A percentile compares a stretch with the other conserved stretches of the same genome.
Evolutionary conservation across 2,329 filamentous ascomycete species (phyloP).

Genomic region (Neofusicoccum sp.): DNA sequence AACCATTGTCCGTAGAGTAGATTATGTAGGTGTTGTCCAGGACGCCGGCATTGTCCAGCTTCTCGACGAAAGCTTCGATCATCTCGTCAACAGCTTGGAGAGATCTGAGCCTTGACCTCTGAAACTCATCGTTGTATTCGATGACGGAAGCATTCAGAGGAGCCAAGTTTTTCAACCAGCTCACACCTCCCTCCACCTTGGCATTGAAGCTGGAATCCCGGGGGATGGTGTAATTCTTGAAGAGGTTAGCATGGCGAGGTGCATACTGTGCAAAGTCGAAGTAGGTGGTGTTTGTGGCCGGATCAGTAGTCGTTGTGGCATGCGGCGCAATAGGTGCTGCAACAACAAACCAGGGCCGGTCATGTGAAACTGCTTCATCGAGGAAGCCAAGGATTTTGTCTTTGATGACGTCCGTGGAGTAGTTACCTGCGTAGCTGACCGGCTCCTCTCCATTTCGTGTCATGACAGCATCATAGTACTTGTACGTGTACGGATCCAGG

Average conservation of each 20-base stretch:
- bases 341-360: constrained; percentile 65
- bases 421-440: constrained; percentile 54
- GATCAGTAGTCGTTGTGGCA: constrained; percentile 49
- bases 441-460: constrained; percentile 59
- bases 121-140: constrained; percentile 54
- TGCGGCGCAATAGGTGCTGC: constrained; percentile 68
- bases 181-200: constrained; percentile 48
- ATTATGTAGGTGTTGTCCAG: constrained; percentile 50
- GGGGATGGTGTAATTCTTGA: constrained; percentile 59
- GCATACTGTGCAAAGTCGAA: constrained; percentile 12
- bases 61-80: constrained; percentile 46
- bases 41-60: constrained; percentile 41
- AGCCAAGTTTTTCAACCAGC: constrained; percentile 46
- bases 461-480: constrained; percentile 65
- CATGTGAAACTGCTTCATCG: constrained; percentile 55
- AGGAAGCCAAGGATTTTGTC: constrained; percentile 60
- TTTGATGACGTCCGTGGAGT: constrained; percentile 60
- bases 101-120: constrained; percentile 49
- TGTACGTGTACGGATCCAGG: constrained; percentile 66
- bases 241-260: constrained; percentile 60
- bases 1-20: constrained; percentile 42
- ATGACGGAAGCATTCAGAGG: constrained; percentile 47
- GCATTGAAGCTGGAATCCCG: constrained; percentile 67
- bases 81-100: constrained; percentile 57
- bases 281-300: constrained; percentile 42